Percentiles rank a stretch among this genome's conserved stretches.
phyloP scores from a whole-genome alignment of 1,284 basidiomycete species.

The Apiotrichum siamense region DNA sequence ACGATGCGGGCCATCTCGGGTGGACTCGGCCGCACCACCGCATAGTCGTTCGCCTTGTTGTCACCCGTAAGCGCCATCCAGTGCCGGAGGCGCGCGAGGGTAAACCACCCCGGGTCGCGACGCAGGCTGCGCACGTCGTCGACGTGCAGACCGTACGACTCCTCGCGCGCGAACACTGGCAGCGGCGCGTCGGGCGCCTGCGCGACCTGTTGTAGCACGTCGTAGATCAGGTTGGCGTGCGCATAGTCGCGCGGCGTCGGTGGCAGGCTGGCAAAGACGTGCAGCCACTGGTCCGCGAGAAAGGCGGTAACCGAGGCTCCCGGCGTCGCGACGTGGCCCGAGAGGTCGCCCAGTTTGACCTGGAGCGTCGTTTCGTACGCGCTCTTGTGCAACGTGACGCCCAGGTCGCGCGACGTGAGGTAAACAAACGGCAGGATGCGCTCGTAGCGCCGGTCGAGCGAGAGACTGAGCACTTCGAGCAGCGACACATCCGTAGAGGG shows the following conservation, averaged over 20 bases:
- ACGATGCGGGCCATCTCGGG: slow-evolving; percentile 20
- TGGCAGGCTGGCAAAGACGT: slow-evolving; percentile 3
- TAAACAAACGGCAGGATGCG: slow-evolving; percentile 3
- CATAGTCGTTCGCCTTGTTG: too few relatives aligned
- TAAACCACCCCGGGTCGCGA: slow-evolving; percentile 36
- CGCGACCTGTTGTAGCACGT: slow-evolving; percentile 18
- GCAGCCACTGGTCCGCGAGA: slow-evolving; percentile 17
- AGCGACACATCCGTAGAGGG: slow-evolving; percentile 2
- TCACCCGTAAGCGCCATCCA: slow-evolving; percentile 21
- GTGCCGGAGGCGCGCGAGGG: slow-evolving; percentile 35
- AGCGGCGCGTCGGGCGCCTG: slow-evolving; percentile 9
- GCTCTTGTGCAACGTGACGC: slow-evolving; percentile 2
- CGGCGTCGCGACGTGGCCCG: slow-evolving; percentile 15
- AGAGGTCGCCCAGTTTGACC: slow-evolving; percentile 6
- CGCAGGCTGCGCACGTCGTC: slow-evolving; percentile 35
- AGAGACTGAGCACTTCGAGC: slow-evolving; percentile 8
- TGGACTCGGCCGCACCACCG: neutral
- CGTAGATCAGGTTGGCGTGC: slow-evolving; percentile 18
- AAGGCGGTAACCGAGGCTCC: slow-evolving; percentile 13
- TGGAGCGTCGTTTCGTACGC: slow-evolving; percentile 1
- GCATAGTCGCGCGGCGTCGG: neutral
- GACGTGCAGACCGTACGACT: slow-evolving; percentile 37
- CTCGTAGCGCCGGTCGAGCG: neutral
- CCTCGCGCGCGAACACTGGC: slow-evolving; percentile 32
- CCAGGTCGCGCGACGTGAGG: neutral